Base-by-base conservation (phyloP, 1,139 yeast species). In the Casaregolazyma lundiana region DNA sequence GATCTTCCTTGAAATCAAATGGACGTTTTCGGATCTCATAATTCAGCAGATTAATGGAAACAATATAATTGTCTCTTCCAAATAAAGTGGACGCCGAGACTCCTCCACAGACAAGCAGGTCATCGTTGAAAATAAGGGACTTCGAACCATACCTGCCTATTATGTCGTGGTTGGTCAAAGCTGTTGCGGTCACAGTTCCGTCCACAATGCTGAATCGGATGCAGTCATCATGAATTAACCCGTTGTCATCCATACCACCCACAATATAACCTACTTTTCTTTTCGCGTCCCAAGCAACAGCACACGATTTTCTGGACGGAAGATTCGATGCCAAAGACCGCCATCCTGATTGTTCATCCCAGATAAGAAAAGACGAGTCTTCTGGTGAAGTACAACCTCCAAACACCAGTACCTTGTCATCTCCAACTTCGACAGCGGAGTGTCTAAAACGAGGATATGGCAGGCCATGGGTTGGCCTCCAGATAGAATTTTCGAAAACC, bases 241-340 rank as follows among this genome's bases (percentile, higher is more conserved):
- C 59, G 7, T 60, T 57, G n/a, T 66, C 61, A 4, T 55, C 52
- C 66, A 74, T 69, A 0, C 90, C 89, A 4, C 89, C 89, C 13
- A 73, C 58, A 6, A 82, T 57, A 36, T 69, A 67, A 1, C 86
- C 86, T 9, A 43, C 52, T 2, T 50, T 44, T 2, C 46, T 45
- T 3, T 46, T 35, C 0, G 59, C 59, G 46, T 70, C 67, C 61
- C 62, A 73, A 20, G 67, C 64, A 45, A 74, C 49, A 11, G 75
- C 49, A 18, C 61, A 45, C 11, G 63, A 54, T 9, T 45, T 43
- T n/a, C 60, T 43, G 20, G 46, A 29, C 9, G 29, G 49, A 35
- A 46, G 19, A n/a, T 17, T 47, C 18, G 47, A 46, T 2, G 19
- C 24, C 29, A 55, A 35, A 20, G 46, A 41, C 11, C 7, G 40